A percentile compares a stretch with the other conserved stretches of the same genome.
Evolutionary conservation across 768 basidiomycete species (phyloP).

Genomic region (Mycena vulgaris): DNA sequence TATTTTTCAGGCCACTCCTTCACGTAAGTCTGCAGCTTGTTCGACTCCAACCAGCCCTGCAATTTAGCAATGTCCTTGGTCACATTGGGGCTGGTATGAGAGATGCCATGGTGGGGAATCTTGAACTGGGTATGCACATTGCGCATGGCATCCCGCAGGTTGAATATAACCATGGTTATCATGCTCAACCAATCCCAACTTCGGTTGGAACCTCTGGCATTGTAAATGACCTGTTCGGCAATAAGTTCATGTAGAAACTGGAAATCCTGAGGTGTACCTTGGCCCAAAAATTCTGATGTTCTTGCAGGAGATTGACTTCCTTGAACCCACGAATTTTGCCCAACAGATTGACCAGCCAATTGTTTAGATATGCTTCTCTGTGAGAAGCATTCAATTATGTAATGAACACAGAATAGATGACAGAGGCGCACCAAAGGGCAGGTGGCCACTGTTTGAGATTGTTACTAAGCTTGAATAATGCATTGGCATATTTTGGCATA

Average conservation of each 20-base stretch:
- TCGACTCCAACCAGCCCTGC: conserved; percentile 24
- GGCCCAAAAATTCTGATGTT: conserved; percentile 45
- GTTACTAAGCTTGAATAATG: conserved; percentile 19
- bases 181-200: conserved; percentile 35
- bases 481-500: conserved; percentile 39
- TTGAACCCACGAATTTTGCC: background rate
- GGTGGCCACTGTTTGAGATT: conserved; percentile 15
- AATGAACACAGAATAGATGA: background rate
- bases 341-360: background rate
- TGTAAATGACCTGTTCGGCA: conserved; percentile 36
- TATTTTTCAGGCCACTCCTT: conserved; percentile 1
- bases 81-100: background rate
- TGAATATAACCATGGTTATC: conserved; percentile 5
- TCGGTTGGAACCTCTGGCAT: conserved; percentile 26
- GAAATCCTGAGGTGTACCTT: too few relatives aligned
- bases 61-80: background rate
- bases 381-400: background rate
- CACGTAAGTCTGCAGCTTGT: conserved; percentile 32
- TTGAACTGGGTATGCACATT: background rate
- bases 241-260: too few relatives aligned
- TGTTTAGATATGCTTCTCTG: background rate
- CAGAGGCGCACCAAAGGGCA: background rate
- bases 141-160: background rate
- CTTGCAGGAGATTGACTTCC: background rate
- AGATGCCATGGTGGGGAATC: background rate